Base-by-base conservation (phyloP, 139 green algal genomes). In the Picochlorum costavermella region DNA sequence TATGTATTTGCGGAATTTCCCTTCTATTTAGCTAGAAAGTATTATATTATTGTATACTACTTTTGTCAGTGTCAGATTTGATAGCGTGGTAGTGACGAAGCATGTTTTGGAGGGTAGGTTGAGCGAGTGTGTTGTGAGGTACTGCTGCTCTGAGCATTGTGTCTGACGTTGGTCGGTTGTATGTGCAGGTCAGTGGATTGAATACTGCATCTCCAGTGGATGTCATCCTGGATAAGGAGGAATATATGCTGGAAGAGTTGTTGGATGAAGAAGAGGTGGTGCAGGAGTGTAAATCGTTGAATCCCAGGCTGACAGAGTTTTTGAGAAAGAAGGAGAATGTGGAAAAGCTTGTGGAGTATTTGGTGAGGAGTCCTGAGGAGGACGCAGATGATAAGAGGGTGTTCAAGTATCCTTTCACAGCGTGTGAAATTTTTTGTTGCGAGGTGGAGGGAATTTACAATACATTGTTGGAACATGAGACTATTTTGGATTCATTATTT, bases 351-450 rank as follows among this genome's bases (percentile, higher is more conserved):
- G 55, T 96, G 23, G 17, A 68, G 45, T 90, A 88, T 67, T 63
- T 92, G 16, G 78, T 90, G n/a, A 73, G 86, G 57, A 30, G 31
- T 9, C 51, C 69, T 44, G 55, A 57, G 3, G 12, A n/a, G 4
- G 50, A 56, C 6, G 14, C 23, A 6, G 85, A 90, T 68, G 78
- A 80, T 29, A 88, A 91, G 63, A 72, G 76, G 36, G 70, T 76
- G n/a, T 88, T 86, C 75, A 96, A 91, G 78, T 96, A 96, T 75
- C 85, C 92, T n/a, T 98, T 94, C 70, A 84, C 90, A 1, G 82
- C 92, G 2, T 98, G 92, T 71, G 92, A 98, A 70, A 81, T 97
- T 45, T 90, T 97, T 46, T 96, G 87, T 74, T 98, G 92, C 69
- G 92, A 98, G 64, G 86, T 98, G 60, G 92, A 98, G 65, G 81